These are phyloP conservation scores for Boechera stricta DNA, from an alignment of 345 rosid genomes.

Conservation along the genomic window DNA sequence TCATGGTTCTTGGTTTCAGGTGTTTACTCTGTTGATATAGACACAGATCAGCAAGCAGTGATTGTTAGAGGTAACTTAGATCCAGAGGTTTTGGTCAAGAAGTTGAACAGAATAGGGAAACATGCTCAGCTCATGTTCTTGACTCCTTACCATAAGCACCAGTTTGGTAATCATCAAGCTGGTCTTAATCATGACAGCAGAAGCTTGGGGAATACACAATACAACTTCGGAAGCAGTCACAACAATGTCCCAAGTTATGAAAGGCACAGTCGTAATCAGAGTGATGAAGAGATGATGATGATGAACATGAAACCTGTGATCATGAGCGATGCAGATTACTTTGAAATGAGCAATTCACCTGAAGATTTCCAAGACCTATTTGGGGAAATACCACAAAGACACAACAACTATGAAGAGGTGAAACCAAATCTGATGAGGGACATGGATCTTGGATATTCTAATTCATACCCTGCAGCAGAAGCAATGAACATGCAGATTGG, in stretches of 20 bases:
- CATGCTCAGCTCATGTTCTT: conserved; percentile 60
- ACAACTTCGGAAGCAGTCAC: conserved; percentile 24
- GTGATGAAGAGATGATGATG: conserved; percentile 39
- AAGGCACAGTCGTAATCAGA: conserved; percentile 20
- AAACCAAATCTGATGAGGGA: conserved; percentile 33
- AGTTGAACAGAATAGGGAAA: conserved; percentile 62
- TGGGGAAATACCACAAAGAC: neutral
- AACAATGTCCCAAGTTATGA: conserved; percentile 33
- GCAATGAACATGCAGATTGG: conserved; percentile 35
- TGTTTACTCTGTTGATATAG: conserved; percentile 64
- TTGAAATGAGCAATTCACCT: conserved; percentile 35
- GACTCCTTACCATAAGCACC: conserved; percentile 16
- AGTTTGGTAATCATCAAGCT: conserved; percentile 14
- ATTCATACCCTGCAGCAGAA: conserved; percentile 41
- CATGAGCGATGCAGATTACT: conserved; percentile 37
- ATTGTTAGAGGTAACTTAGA: conserved; percentile 63
- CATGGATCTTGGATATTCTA: conserved; percentile 39
- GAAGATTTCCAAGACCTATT: conserved; percentile 37
- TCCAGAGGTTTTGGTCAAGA: conserved; percentile 55
- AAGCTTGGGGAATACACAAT: conserved; percentile 35
- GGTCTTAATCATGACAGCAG: conserved; percentile 27
- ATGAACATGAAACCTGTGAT: conserved; percentile 33
- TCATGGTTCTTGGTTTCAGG: conserved; percentile 49
- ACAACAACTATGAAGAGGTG: conserved; percentile 43
- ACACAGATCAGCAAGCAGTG: conserved; percentile 58